These are phyloP conservation scores for Alternaria arborescens DNA, from an alignment of 2,329 filamentous ascomycete genomes.

Conservation along the genomic window DNA sequence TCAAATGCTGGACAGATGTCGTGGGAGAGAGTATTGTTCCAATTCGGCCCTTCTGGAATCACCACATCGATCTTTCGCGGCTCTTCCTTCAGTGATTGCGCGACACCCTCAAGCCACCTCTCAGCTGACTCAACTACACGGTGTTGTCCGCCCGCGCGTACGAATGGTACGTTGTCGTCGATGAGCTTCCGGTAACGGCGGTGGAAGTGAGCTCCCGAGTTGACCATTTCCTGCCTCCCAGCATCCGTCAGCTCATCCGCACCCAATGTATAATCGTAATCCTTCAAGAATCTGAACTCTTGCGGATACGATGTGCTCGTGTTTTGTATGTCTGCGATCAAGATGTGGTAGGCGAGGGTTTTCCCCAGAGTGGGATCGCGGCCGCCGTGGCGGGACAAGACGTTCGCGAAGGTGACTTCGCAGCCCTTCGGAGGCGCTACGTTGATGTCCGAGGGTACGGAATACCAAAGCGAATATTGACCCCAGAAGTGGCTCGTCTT, in stretches of 20 bases:
- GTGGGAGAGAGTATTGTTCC: conserved; percentile 86
- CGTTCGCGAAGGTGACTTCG: conserved; percentile 78
- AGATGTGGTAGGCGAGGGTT: conserved; percentile 67
- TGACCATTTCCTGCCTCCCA: conserved; percentile 73
- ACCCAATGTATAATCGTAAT: conserved; percentile 76
- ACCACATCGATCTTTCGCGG: conserved; percentile 61
- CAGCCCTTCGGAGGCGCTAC: conserved; percentile 71
- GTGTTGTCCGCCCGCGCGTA: conserved; percentile 73
- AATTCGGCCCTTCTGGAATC: conserved; percentile 70
- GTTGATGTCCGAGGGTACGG: conserved; percentile 72
- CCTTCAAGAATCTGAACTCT: conserved; percentile 73
- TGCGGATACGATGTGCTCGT: conserved; percentile 64
- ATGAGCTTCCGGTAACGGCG: conserved; percentile 73
- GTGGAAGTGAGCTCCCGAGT: conserved; percentile 81
- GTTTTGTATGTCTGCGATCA: conserved; percentile 72
- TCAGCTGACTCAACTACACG: conserved; percentile 78
- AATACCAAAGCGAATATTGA: conserved; percentile 87
- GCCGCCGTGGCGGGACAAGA: conserved; percentile 85
- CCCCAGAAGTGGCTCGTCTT: conserved; percentile 77
- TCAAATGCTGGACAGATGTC: conserved; percentile 76
- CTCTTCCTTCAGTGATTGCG: conserved; percentile 60
- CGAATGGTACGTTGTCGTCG: conserved; percentile 68
- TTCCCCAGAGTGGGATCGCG: conserved; percentile 79
- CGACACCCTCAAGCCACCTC: conserved; percentile 79
- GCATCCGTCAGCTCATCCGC: conserved; percentile 74